Evolutionary conservation across 2,329 filamentous ascomycete genomes (phyloP), one percentile per base, ranked within the genome.

Genomic region (Coniella lustricola): DNA sequence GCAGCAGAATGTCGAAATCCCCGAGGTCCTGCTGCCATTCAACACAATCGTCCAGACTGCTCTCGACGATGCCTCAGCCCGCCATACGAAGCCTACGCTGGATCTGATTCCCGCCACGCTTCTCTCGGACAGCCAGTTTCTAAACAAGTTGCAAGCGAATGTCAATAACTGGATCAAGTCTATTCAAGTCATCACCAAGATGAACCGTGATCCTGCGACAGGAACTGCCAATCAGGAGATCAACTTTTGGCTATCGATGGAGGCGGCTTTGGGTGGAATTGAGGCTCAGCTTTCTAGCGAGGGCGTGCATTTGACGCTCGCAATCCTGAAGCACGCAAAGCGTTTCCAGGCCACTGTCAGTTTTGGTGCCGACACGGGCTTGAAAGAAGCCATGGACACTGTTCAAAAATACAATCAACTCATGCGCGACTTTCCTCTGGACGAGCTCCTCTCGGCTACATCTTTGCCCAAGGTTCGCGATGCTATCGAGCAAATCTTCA

Each of bases 131-230:
- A 95, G 88, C 60, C 82, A 82, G 10, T 94, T 98, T 57, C 83
- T 96, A 60, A 98, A 98, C 67, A 90, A 85, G 58, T 74, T 99
- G 33, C 93, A 97, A 64, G 85, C 87, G 44, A 93, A 85, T 42
- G 93, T 97, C 52, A 98, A 97, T 65, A 84, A 85, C 54, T 99
- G 93, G 93, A 98, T 98, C 70, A 95, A 95, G 70, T 95, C 91
- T 10, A 98, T 99, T 56, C 91, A 96, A 65, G 85, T 85, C 41
- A 94, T 96, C 58, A 98, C 93, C 34, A 94, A 94, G 69, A 86
- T 95, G 73, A 88, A 89, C 35, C 83, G 90, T 60, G 93, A 98
- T 59, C 82, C 88, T 1, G 72, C 74, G 4, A 79, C 73, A 63
- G 84, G 64, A 29, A 95, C 90, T 18, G 93, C 93, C 29, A 91